phyloP scores from a whole-genome alignment of 768 basidiomycete genomes.

The Amanita thiersii region DNA sequence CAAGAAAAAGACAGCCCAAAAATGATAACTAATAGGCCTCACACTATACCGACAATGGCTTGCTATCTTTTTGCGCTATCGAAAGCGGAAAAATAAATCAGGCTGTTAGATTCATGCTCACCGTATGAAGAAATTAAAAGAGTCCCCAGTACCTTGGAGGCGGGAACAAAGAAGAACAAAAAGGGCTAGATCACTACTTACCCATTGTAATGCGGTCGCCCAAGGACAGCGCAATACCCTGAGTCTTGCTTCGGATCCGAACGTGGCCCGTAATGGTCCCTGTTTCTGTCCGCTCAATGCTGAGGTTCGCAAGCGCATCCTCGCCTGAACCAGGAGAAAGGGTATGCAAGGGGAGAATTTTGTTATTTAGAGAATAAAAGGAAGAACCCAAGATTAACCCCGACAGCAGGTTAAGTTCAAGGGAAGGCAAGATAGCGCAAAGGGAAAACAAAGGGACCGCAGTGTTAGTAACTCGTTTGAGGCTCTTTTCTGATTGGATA shows the following conservation, averaged over 20 bases:
- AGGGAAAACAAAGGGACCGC: no score
- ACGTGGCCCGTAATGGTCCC: conserved; percentile 89
- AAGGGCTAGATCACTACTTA: no score
- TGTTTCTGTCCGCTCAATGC: conserved; percentile 77
- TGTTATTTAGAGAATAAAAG: not conserved
- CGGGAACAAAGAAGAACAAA: not conserved
- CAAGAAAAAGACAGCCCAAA: no score
- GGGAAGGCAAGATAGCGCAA: no score
- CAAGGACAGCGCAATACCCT: conserved; percentile 90
- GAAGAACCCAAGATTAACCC: no score
- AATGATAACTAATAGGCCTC: not conserved
- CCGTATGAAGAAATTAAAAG: no score
- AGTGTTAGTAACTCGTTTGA: no score
- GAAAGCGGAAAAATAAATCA: conserved; percentile 1
- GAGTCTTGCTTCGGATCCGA: conserved; percentile 93
- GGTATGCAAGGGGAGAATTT: not conserved
- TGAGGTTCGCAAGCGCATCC: conserved; percentile 92
- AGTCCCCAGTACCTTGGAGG: no score
- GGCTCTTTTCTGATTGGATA: no score
- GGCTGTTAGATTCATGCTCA: not conserved
- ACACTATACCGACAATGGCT: conserved; percentile 25
- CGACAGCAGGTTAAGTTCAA: no score
- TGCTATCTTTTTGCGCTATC: conserved; percentile 37
- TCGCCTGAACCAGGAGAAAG: conserved; percentile 52
- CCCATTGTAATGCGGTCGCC: conserved; percentile 83